Conservation (phyloP, 768 basidiomycete species). For the Vararia minispora region DNA sequence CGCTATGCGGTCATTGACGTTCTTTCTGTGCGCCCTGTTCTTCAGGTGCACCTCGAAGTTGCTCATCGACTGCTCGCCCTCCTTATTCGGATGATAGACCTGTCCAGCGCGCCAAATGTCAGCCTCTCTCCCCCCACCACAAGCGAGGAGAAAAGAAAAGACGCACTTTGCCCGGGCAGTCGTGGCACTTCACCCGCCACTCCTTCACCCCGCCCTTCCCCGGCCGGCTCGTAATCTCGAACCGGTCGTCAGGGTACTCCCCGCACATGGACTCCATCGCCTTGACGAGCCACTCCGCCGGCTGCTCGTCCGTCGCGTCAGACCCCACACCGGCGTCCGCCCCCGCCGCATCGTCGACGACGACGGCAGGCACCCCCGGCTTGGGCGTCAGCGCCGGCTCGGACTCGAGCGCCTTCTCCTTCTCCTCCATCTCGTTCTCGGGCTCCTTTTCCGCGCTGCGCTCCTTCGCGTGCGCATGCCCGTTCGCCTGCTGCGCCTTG, state of each 20-base stretch:
- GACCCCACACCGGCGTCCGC: slow-evolving; percentile 10
- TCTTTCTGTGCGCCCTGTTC: slow-evolving; percentile 69
- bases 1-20: slow-evolving; percentile 49
- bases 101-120: slow-evolving; percentile 26
- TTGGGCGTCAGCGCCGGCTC: no score
- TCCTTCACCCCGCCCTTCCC: slow-evolving; percentile 49
- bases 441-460: slow-evolving; percentile 17
- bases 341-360: slow-evolving; percentile 2
- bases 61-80: no score
- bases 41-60: slow-evolving; percentile 93
- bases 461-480: slow-evolving; percentile 26
- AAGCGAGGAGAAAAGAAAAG: neutral
- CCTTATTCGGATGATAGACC: slow-evolving; percentile 87
- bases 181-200: slow-evolving; percentile 86
- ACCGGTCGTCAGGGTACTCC: slow-evolving; percentile 72
- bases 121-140: slow-evolving; percentile 1
- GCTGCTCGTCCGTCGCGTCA: slow-evolving; percentile 16
- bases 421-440: no score
- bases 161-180: slow-evolving; percentile 87
- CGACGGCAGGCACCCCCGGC: no score
- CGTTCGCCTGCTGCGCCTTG: slow-evolving; percentile 61
- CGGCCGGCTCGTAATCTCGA: slow-evolving; percentile 60
- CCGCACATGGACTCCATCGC: slow-evolving; percentile 60
- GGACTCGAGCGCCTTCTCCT: no score
- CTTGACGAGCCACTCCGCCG: slow-evolving; percentile 59